These are phyloP conservation scores for Hyphodiscus hymeniophilus DNA, from an alignment of 495 filamentous ascomycete genomes.

Conservation along the genomic window DNA sequence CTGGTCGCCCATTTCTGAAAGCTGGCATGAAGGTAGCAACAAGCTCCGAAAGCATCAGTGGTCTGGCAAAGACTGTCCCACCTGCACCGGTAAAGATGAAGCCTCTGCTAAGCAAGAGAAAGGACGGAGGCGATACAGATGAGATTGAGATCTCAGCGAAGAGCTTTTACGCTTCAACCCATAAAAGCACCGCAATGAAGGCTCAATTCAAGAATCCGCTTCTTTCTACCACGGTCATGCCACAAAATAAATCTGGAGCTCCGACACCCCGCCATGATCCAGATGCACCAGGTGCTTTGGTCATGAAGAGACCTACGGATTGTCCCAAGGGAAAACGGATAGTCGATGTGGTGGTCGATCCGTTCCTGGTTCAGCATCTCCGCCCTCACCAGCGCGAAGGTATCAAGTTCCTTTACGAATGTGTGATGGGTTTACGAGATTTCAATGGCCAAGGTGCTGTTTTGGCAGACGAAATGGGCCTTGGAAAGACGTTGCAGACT, in stretches of 20 bases:
- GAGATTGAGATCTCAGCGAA: slow-evolving; percentile 15
- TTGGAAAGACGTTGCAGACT: slow-evolving; percentile 75
- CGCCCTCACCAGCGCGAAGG: slow-evolving; percentile 72
- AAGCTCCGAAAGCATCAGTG: slow-evolving; percentile 11
- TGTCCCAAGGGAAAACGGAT: slow-evolving; percentile 56
- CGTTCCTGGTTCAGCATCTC: slow-evolving; percentile 54
- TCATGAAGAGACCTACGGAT: slow-evolving; percentile 56
- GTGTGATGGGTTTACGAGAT: slow-evolving; percentile 70
- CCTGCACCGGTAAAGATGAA: not conserved
- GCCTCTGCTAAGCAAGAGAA: not conserved
- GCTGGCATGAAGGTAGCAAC: slow-evolving; percentile 7
- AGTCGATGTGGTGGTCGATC: slow-evolving; percentile 78
- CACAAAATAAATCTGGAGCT: slow-evolving; percentile 29
- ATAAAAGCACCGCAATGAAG: slow-evolving; percentile 14
- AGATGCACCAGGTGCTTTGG: slow-evolving; percentile 48
- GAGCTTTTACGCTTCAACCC: slow-evolving; percentile 18
- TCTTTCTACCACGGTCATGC: slow-evolving; percentile 43
- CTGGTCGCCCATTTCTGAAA: slow-evolving; percentile 44
- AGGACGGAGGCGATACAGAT: not conserved
- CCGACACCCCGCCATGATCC: slow-evolving; percentile 64
- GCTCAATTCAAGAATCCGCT: slow-evolving; percentile 53
- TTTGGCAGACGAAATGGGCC: slow-evolving; percentile 76
- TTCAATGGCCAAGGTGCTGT: slow-evolving; percentile 70
- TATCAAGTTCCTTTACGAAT: slow-evolving; percentile 73
- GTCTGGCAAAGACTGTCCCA: slow-evolving; percentile 2